Percentiles rank a stretch among this genome's conserved stretches.
Evolutionary conservation across 1,284 basidiomycete species (phyloP).

Genomic region (Cryptococcus floricola): DNA sequence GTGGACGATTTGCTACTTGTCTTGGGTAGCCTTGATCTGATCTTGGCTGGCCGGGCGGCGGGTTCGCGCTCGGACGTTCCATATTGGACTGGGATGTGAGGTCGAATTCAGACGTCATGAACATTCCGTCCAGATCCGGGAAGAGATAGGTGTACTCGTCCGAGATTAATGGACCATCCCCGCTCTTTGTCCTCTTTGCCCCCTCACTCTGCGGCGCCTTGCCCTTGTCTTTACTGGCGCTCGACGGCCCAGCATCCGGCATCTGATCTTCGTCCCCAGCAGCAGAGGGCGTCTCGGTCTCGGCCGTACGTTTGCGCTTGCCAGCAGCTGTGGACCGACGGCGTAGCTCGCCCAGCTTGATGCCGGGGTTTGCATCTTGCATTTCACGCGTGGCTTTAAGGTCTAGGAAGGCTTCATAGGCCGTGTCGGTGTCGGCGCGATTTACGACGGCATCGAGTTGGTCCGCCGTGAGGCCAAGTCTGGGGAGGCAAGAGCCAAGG

Average conservation of each 20-base stretch:
- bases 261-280: too few relatives aligned
- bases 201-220: not conserved
- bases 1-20: too few relatives aligned
- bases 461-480: constrained; percentile 66
- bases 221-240: not conserved
- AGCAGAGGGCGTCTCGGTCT: not conserved
- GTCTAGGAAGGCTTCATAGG: constrained; percentile 75
- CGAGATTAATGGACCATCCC: not conserved
- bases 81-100: not conserved
- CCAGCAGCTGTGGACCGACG: constrained; percentile 8
- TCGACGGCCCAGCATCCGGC: not conserved
- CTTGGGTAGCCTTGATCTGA: too few relatives aligned
- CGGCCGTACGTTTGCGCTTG: constrained; percentile 29
- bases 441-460: constrained; percentile 77
- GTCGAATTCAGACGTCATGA: not conserved
- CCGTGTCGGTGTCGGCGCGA: constrained; percentile 82
- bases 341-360: constrained; percentile 23
- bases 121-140: constrained; percentile 22
- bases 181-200: not conserved
- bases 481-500: constrained; percentile 61
- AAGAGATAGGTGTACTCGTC: constrained; percentile 29
- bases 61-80: too few relatives aligned
- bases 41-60: too few relatives aligned
- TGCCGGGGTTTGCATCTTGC: constrained; percentile 33
- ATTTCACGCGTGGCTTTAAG: constrained; percentile 46